phyloP scores from a whole-genome alignment of 495 filamentous ascomycete genomes.

The Glutinoglossum americanum region DNA sequence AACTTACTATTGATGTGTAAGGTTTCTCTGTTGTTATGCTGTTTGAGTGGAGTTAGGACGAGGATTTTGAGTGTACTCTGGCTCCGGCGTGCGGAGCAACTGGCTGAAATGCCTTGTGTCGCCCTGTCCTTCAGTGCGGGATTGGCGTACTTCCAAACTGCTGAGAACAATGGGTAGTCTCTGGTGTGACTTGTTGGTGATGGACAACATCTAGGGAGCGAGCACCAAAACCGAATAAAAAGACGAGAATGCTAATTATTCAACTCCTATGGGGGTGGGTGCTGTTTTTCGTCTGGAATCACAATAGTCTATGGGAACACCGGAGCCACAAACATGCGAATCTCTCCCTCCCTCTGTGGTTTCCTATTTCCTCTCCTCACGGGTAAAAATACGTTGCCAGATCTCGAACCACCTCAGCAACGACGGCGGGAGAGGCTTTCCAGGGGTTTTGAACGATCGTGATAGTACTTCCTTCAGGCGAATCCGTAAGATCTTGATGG shows the following conservation, averaged over 20 bases:
- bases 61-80: too few relatives aligned
- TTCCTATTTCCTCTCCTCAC: not conserved
- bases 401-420: slow-evolving; percentile 60
- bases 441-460: slow-evolving; percentile 45
- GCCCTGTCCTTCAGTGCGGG: too few relatives aligned
- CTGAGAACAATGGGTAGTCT: too few relatives aligned
- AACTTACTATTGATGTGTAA: too few relatives aligned
- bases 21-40: too few relatives aligned
- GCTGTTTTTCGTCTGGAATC: not conserved
- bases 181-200: too few relatives aligned
- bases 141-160: too few relatives aligned
- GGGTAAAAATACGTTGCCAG: slow-evolving; percentile 23
- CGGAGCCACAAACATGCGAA: not conserved
- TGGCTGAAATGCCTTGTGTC: too few relatives aligned
- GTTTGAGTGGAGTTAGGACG: too few relatives aligned
- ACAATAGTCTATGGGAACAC: not conserved
- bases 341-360: not conserved
- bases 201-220: not conserved
- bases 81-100: too few relatives aligned
- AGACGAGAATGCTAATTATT: not conserved
- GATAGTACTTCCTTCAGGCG: slow-evolving; percentile 50
- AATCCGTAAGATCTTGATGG: slow-evolving; percentile 50
- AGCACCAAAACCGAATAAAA: not conserved
- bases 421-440: slow-evolving; percentile 38
- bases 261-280: not conserved